These are phyloP conservation scores for Penicillium sp. DNA, from an alignment of 2,329 filamentous ascomycete species.

Conservation along the genomic window DNA sequence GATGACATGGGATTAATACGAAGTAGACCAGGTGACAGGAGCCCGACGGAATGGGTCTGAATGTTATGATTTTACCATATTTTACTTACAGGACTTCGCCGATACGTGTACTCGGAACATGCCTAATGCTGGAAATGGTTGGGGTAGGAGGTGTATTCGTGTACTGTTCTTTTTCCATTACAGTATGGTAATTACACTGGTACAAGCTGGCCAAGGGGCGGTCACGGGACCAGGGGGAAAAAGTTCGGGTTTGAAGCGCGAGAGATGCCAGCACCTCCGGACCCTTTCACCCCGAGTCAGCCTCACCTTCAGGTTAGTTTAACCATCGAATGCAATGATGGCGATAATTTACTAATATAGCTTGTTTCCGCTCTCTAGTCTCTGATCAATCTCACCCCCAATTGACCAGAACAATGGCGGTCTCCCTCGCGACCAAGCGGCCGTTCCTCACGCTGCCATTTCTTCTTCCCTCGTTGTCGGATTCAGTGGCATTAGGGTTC, in stretches of 20 bases:
- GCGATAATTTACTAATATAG: background rate
- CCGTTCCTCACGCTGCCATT: constrained; percentile 38
- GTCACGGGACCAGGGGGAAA: constrained; percentile 25
- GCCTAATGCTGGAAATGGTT: background rate
- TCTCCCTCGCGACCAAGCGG: constrained; percentile 32
- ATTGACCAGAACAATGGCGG: constrained; percentile 27
- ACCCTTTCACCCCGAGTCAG: background rate
- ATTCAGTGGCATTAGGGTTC: constrained; percentile 30
- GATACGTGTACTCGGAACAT: background rate
- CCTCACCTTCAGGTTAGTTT: background rate
- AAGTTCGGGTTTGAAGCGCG: constrained; percentile 20
- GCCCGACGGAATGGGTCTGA: background rate
- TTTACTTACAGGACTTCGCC: background rate
- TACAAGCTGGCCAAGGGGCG: background rate
- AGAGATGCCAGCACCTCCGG: constrained; percentile 7
- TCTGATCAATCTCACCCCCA: background rate
- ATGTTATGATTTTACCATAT: too few species aligned
- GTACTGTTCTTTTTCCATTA: background rate
- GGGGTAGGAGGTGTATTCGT: accelerated
- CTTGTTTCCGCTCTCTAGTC: background rate
- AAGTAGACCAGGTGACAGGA: constrained; percentile 20
- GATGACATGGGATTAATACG: constrained; percentile 20
- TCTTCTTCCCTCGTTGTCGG: constrained; percentile 38
- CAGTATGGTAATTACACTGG: constrained; percentile 7
- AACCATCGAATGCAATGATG: too few species aligned